Evolutionary conservation across 2,329 filamentous ascomycete species (phyloP), one percentile per base, ranked within the genome.

Genomic region (Atkinsonella texensis): DNA sequence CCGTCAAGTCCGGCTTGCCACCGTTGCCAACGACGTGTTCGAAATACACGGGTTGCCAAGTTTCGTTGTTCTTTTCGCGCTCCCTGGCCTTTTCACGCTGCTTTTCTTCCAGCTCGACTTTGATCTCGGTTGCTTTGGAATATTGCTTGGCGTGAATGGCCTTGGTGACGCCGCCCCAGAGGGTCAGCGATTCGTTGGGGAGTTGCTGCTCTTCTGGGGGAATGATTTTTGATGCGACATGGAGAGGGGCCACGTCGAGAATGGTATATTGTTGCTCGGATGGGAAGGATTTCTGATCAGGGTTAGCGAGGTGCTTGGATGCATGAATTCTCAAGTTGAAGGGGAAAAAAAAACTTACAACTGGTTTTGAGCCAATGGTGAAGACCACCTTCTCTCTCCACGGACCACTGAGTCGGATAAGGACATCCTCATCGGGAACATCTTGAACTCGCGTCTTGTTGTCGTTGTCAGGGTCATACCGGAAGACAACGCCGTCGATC

Each of bases 1-100:
- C 74, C 4, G 75, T 78, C 55, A 80, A 69, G 41, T 76, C 72
- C 1, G 77, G 77, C 62, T 74, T 75, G 52, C 77, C 77, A 47
- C 72, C 73, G 54, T 78, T 79, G 58, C 76, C 76, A 10, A 72
- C 74, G 50, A 71, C 68, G 61, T 79, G 75, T 59, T 72, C 82
- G 69, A 98, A 98, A 70, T 95, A 98, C 43, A 89, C 76, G n/a
- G 93, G 93, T 58, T 83, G 75, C 83, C 87, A 98, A 35, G 80
- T 77, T 53, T 79, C 76, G 12, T 82, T 79, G 13, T 76, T 77
- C 44, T 76, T 76, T 63, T 91, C 85, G 43, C 93, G 77, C 63
- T 91, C 82, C 23, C 88, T 82, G 1, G 88, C 90, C 70, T 88
- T 91, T 61, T 87, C 80, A 33, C 93, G 78, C 70, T 98, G 93